These are phyloP conservation scores for Arctostaphylos glauca DNA, from an alignment of 148 eudicot species.

Conservation along the genomic window DNA sequence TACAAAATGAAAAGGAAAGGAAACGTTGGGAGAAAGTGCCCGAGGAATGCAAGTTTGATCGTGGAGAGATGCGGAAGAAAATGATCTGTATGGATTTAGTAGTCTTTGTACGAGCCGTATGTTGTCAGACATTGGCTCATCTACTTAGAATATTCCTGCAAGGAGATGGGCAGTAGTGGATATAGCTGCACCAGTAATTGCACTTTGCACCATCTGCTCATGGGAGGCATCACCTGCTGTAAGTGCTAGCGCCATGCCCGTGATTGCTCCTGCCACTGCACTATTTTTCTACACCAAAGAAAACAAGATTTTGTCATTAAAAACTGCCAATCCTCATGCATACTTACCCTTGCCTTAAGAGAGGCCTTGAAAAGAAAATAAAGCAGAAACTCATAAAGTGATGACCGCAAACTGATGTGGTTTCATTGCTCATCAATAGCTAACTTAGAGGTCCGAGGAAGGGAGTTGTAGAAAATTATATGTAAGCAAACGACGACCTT, in stretches of 20 bases:
- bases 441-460: too few relatives aligned
- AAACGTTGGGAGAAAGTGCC: not conserved
- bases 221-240: conserved; percentile 62
- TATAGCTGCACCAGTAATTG: conserved; percentile 90
- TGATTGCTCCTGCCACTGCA: conserved; percentile 89
- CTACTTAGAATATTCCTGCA: conserved; percentile 49
- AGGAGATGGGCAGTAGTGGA: conserved; percentile 91
- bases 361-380: too few relatives aligned
- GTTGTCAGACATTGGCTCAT: too few relatives aligned
- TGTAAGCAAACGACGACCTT: too few relatives aligned
- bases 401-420: too few relatives aligned
- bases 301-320: not conserved
- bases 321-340: not conserved
- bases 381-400: too few relatives aligned
- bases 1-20: not conserved
- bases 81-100: too few relatives aligned
- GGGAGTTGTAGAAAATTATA: too few relatives aligned
- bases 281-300: conserved; percentile 68
- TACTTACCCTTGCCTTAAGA: not conserved
- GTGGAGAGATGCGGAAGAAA: too few relatives aligned
- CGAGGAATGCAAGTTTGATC: too few relatives aligned
- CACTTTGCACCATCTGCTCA: conserved; percentile 87
- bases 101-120: too few relatives aligned
- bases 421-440: too few relatives aligned
- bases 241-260: conserved; percentile 73